These are phyloP conservation scores for Mortierella sp. DNA, from an alignment of 371 early-diverging fungal species.

Conservation along the genomic window DNA sequence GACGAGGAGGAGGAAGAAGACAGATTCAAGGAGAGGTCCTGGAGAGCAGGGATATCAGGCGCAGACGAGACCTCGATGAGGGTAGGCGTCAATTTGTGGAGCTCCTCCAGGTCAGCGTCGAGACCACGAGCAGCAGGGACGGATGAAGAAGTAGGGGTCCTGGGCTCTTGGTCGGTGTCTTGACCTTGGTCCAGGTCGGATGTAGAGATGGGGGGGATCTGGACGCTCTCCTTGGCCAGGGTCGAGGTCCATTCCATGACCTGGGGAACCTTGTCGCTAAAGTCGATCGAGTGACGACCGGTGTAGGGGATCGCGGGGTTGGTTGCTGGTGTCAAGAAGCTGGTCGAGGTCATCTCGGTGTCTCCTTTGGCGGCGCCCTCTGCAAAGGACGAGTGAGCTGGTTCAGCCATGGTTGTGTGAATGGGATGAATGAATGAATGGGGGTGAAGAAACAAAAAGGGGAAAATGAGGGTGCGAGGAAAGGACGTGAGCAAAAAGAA, in stretches of 20 bases:
- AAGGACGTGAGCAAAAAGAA: no score
- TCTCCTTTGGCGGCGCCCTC: constrained; percentile 6
- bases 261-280: constrained; percentile 48
- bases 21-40: constrained; percentile 19
- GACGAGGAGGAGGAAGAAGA: neutral
- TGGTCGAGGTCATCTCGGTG: constrained; percentile 30
- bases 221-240: constrained; percentile 25
- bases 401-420: constrained; percentile 22
- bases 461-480: no score
- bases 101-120: constrained; percentile 48
- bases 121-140: constrained; percentile 8
- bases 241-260: constrained; percentile 55
- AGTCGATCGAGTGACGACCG: constrained; percentile 50
- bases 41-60: constrained; percentile 39
- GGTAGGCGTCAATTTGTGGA: constrained; percentile 37
- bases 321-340: constrained; percentile 50
- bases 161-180: constrained; percentile 18
- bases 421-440: neutral
- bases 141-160: constrained; percentile 30
- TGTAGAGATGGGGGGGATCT: constrained; percentile 31
- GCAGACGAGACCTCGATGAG: constrained; percentile 43
- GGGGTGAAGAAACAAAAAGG: neutral
- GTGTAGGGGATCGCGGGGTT: constrained; percentile 29
- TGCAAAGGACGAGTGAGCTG: constrained; percentile 2
- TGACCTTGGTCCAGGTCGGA: constrained; percentile 11